Conservation (phyloP, 179 eudicot genomes). For the Beta macrorhiza region DNA sequence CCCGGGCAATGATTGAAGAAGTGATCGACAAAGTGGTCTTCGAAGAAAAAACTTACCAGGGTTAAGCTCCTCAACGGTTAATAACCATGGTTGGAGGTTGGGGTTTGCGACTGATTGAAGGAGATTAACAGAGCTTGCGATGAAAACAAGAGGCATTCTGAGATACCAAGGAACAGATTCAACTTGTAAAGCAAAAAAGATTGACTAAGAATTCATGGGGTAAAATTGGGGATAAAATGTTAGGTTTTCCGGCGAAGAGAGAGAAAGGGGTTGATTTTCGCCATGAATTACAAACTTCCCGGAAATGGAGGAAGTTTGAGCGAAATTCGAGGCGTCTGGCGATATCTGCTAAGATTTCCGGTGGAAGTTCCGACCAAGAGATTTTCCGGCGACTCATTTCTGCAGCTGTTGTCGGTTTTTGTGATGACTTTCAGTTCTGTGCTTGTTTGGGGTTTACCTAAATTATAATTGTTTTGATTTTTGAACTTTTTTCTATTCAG, state of each 20-base stretch:
- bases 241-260: background rate
- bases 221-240: background rate
- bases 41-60: conserved; percentile 1
- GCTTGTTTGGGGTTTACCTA: no score
- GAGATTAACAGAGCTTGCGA: background rate
- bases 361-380: background rate
- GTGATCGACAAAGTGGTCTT: background rate
- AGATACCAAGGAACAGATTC: background rate
- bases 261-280: background rate
- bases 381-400: background rate
- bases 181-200: no score
- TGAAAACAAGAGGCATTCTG: background rate
- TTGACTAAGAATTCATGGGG: background rate
- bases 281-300: background rate
- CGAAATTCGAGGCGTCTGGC: conserved; percentile 4
- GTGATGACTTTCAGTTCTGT: no score
- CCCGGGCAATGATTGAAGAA: background rate
- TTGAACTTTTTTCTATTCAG: no score
- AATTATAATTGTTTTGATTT: no score
- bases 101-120: background rate
- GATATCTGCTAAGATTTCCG: background rate
- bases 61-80: conserved; percentile 3
- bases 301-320: background rate
- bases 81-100: background rate
- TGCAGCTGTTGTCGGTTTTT: background rate